Base-by-base conservation (phyloP, 805 yeast species). In the Yamadazyma phyllophila region DNA sequence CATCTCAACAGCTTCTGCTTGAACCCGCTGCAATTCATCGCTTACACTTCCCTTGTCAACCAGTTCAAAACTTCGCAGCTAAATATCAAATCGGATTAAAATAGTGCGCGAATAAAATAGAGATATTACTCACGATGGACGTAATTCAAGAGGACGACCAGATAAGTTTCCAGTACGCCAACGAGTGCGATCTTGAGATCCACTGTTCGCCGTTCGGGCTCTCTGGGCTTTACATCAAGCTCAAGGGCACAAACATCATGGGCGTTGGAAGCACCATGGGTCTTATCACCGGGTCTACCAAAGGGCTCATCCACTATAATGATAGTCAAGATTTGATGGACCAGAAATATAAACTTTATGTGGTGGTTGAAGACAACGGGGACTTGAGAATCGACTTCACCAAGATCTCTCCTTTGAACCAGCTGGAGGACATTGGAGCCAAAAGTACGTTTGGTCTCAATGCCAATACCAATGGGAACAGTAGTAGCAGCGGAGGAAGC, bases 211-310 rank as follows among this genome's bases (percentile, higher is more conserved):
- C 82, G 2, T 77, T 77, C 55, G 82, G 82, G 11, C 65, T 77
- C 15, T 67, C 77, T 30, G 82, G 82, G 11, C 55, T 77, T 8
- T 77, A 76, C 55, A 65, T 77, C 33, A 75, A 75, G 47, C 64
- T 77, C 12, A 65, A 62, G 5, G 80, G 74, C 7, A 72, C 78
- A 0, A 74, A 75, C 40, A 63, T 76, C 7, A 73, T 77, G 60
- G 82, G 82, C 0, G 74, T 77, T 6, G 82, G 82, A 3, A 71
- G 78, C 8, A 76, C 81, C 13, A 76, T 77, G 81, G 81, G 81
- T 7, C 61, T 78, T 33, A 67, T 77, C n/a, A 75, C 81, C 0
- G 82, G 82, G 7, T 62, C 71, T 5, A 73, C 80, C 15, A 67
- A 64, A 26, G 82, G 82, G 1, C 61, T 61, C 43, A 63, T 77